These are phyloP conservation scores for Acanthamoeba sp. DNA, from an alignment of 208 protist genomes.

Conservation along the genomic window DNA sequence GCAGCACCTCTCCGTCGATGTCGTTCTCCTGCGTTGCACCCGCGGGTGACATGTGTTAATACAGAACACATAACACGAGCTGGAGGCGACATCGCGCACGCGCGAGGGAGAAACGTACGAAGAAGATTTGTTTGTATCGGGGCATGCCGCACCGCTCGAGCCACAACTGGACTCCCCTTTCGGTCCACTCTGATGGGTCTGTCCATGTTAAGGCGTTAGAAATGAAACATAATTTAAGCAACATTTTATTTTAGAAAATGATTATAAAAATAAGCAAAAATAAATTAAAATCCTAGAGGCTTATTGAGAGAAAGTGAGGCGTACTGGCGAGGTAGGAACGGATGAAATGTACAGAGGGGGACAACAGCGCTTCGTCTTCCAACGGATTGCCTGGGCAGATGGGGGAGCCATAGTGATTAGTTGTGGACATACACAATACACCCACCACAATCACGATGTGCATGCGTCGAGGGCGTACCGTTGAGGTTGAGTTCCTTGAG, in stretches of 20 bases:
- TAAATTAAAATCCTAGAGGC: too few relatives aligned
- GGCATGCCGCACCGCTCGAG: constrained; percentile 22
- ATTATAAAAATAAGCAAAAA: too few relatives aligned
- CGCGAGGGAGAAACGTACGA: neutral
- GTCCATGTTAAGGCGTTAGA: neutral
- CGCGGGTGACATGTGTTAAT: neutral
- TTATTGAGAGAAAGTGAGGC: neutral
- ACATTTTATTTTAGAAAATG: too few relatives aligned
- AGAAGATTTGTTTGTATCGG: constrained; percentile 64
- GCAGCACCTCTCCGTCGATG: constrained; percentile 47
- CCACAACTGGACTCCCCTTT: constrained; percentile 34
- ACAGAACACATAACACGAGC: neutral
- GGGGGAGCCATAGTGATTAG: neutral
- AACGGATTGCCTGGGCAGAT: constrained; percentile 10
- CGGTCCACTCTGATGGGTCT: constrained; percentile 42
- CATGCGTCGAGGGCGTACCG: neutral
- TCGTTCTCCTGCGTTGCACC: constrained; percentile 31
- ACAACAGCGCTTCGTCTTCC: constrained; percentile 44
- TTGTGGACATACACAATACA: neutral
- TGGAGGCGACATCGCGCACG: neutral
- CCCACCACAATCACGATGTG: neutral
- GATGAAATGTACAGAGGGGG: constrained; percentile 35
- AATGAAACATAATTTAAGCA: too few relatives aligned
- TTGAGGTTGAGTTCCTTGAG: constrained; percentile 46
- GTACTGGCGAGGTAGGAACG: constrained; percentile 41